A percentile compares a stretch with the other conserved stretches of the same genome.
Evolutionary conservation across 2,329 filamentous ascomycete species (phyloP).

Genomic region (Aspergillus brasiliensis): DNA sequence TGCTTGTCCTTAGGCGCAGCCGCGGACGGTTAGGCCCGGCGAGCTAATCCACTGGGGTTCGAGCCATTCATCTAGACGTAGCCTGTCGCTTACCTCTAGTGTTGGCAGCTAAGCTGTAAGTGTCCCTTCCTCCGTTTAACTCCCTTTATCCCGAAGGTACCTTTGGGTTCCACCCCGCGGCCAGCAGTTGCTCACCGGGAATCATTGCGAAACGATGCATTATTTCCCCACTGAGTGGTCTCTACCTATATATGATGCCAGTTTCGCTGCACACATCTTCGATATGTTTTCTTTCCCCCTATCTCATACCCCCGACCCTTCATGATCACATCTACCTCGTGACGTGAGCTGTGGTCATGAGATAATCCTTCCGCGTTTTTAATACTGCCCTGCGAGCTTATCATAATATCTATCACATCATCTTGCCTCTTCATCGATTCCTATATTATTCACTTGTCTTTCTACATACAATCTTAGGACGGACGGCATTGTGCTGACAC

Average conservation of each 20-base stretch:
- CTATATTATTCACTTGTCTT: slow-evolving; percentile 74
- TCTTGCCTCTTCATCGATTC: slow-evolving; percentile 82
- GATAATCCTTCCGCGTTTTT: slow-evolving; percentile 68
- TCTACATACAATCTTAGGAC: slow-evolving; percentile 60
- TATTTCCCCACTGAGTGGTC: background rate
- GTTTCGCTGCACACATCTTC: slow-evolving; percentile 1
- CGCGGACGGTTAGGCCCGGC: slow-evolving; percentile 15
- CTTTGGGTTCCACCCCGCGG: background rate
- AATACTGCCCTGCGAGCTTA: slow-evolving; percentile 80
- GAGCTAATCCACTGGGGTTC: slow-evolving; percentile 17
- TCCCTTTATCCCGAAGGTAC: slow-evolving; percentile 4
- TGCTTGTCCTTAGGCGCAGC: slow-evolving; percentile 12
- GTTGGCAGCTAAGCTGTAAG: background rate
- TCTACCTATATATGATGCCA: background rate
- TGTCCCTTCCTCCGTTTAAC: slow-evolving; percentile 4
- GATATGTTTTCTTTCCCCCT: slow-evolving; percentile 3
- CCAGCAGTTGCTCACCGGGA: slow-evolving; percentile 1
- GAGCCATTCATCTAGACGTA: slow-evolving; percentile 7
- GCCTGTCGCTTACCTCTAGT: background rate
- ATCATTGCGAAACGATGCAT: background rate
- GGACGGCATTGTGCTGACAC: slow-evolving; percentile 45
- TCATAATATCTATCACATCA: slow-evolving; percentile 91
- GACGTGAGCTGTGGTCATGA: slow-evolving; percentile 30
- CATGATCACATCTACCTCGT: slow-evolving; percentile 12
- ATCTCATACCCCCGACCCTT: slow-evolving; percentile 2